Base-by-base conservation (phyloP, 2,329 filamentous ascomycete genomes). In the Ustilaginoidea virens region DNA sequence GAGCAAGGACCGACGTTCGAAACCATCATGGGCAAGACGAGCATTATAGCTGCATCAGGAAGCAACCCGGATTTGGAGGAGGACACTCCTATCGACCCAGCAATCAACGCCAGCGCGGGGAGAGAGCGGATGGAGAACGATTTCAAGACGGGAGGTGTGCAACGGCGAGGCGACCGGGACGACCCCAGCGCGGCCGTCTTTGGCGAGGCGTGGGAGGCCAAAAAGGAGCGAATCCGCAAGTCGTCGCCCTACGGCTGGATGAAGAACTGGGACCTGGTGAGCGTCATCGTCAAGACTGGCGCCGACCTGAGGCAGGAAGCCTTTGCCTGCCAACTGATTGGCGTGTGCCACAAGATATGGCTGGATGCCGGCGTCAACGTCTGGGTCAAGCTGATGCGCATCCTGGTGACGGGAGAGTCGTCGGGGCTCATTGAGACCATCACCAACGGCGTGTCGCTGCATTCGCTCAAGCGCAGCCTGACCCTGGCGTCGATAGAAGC, bases 331-430 rank as follows among this genome's bases (percentile, higher is more conserved):
- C 81, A 90, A 53, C 66, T 90, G 25, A 90, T 90, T 39, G 64
- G 72, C 33, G 77, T 85, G 9, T 90, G 81, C 52, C 68, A 80
- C 45, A 80, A 77, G 54, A 85, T 86, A 39, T 90, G 80, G 78
- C 58, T 73, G 26, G 80, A 85, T 36, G 75, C 79, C 11, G 58
- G 63, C 16, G 70, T 80, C 18, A 67, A 77, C 20, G 81, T 90
- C n/a, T 90, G 82, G 81, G 79, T 86, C 13, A 86, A 86, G 54
- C 64, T 78, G 33, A 90, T 90, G 81, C 73, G 80, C 30, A 90
- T 90, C 30, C 59, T 90, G 29, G 81, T 90, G 23, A 87, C 80
- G 5, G 81, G 81, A 35, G 81, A 87, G 55, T 81, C 78, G 7
- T 86, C 79, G 2, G 81, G 81, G 3, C 66, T 90, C 26, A 81